Base-by-base conservation (phyloP, 2,329 filamentous ascomycete species). In the Sclerotinia trifoliorum region DNA sequence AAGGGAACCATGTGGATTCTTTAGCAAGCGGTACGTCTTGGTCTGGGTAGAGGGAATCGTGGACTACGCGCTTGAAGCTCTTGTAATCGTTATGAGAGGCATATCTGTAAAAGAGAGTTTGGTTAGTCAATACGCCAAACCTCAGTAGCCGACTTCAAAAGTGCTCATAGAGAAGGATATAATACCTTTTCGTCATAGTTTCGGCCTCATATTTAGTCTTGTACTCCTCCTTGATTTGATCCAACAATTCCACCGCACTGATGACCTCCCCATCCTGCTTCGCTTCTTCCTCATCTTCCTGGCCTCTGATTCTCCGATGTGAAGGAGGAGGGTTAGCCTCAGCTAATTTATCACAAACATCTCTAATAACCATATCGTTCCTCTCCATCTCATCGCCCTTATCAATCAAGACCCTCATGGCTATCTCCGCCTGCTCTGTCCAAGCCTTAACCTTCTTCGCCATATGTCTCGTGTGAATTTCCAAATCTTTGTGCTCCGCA, bases 1-100 rank as follows among this genome's bases (percentile, higher is more conserved):
- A 71, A 24, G 79, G 75, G 75, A 91, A 91, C 89, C 89, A 91
- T 15, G 85, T 85, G 17, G 82, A 83, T 13, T 84, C 78, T 63
- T 85, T 81, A 0, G 87, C 84, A 21, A 88, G 75, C 4, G 83
- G 83, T 1, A 82, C 82, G 3, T 60, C 54, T 13, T 83, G 80
- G 64, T 85, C 81, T n/a, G 82, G 82, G 1, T 81, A 81, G 61
- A 82, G 83, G 39, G 87, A 83, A 72, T 89, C 86, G 75, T 90
- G 87, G 3, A 89, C 80, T n/a, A 85, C 78, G 11, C 81, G 79
- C 75, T 87, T 86, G 80, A 90, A 91, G 29, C 81, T 81, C 60
- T 82, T 80, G 77, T 91, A 91, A 64, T 82, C 80, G 72, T 88
- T 86, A 74, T 90, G 82, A 11, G 81, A 79, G 5, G 85, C 81